These are phyloP conservation scores for Backusella tarrabulga DNA, from an alignment of 192 early-diverging fungal species.

Conservation along the genomic window DNA sequence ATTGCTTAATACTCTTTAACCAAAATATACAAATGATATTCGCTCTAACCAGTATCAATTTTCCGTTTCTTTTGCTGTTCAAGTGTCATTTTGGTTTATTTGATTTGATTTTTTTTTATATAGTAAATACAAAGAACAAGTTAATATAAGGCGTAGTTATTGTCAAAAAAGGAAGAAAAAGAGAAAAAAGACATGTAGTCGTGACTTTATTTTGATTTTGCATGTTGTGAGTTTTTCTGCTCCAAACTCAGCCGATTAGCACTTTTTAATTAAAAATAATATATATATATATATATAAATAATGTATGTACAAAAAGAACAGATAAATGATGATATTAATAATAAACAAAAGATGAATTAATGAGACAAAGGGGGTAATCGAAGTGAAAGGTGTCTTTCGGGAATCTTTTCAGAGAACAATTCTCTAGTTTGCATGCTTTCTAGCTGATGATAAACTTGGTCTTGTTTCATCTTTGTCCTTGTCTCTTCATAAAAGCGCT, in stretches of 20 bases:
- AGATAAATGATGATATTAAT: background rate
- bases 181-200: background rate
- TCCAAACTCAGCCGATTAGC: no score
- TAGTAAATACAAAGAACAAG: background rate
- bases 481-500: background rate
- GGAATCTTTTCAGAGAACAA: background rate
- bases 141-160: background rate
- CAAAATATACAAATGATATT: background rate
- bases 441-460: background rate
- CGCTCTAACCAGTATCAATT: background rate
- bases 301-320: background rate
- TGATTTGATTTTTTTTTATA: background rate
- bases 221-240: background rate
- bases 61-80: background rate
- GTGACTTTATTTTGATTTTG: background rate
- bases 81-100: background rate
- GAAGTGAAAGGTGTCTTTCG: constrained; percentile 3
- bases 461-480: background rate
- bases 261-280: background rate
- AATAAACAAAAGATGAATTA: background rate
- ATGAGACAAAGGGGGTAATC: background rate
- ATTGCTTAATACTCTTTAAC: background rate
- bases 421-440: background rate
- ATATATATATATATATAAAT: background rate
- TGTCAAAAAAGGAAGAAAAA: background rate